Percentiles rank a stretch among this genome's conserved stretches.
Evolutionary conservation across 768 basidiomycete genomes (phyloP).

Genomic region (Calocybe cyanea): DNA sequence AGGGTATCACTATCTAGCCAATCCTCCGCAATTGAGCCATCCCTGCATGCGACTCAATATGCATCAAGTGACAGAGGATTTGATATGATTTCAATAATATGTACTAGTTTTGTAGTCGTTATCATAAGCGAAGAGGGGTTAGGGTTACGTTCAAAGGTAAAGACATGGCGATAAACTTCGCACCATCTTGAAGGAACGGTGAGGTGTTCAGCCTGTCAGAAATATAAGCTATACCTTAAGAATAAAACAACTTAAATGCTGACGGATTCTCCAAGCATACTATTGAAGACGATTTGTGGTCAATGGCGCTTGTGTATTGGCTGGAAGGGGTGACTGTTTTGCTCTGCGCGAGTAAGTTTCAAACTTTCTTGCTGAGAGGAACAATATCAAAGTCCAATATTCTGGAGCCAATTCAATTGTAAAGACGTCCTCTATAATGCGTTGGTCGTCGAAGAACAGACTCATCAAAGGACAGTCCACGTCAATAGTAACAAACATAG

Average conservation of each 20-base stretch:
- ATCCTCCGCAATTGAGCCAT: too few species aligned
- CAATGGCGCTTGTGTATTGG: slow-evolving; percentile 5
- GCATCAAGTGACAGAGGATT: too few species aligned
- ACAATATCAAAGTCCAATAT: slow-evolving; percentile 18
- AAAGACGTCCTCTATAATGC: slow-evolving; percentile 23
- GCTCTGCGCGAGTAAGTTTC: slow-evolving; percentile 21
- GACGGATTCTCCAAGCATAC: slow-evolving; percentile 36
- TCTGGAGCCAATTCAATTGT: slow-evolving; percentile 16
- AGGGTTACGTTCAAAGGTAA: too few species aligned
- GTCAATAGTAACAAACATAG: slow-evolving; percentile 14
- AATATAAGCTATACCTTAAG: slow-evolving; percentile 1
- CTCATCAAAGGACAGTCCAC: slow-evolving; percentile 18
- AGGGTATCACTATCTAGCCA: too few species aligned
- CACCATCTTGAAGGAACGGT: too few species aligned
- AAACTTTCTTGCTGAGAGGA: slow-evolving; percentile 28
- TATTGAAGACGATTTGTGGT: slow-evolving; percentile 12
- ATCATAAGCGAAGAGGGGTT: too few species aligned
- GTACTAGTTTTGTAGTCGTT: too few species aligned
- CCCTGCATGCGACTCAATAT: too few species aligned
- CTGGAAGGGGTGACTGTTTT: slow-evolving; percentile 9
- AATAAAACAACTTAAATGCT: slow-evolving; percentile 10
- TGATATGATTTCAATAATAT: too few species aligned
- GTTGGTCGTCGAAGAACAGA: slow-evolving; percentile 24
- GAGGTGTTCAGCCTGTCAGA: slow-evolving; percentile 24
- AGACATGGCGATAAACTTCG: too few species aligned